Percentiles rank a stretch among this genome's conserved stretches.
These are phyloP conservation scores for Leptoxyphium fumago DNA, from an alignment of 2,329 filamentous ascomycete species.

Conservation along the genomic window DNA sequence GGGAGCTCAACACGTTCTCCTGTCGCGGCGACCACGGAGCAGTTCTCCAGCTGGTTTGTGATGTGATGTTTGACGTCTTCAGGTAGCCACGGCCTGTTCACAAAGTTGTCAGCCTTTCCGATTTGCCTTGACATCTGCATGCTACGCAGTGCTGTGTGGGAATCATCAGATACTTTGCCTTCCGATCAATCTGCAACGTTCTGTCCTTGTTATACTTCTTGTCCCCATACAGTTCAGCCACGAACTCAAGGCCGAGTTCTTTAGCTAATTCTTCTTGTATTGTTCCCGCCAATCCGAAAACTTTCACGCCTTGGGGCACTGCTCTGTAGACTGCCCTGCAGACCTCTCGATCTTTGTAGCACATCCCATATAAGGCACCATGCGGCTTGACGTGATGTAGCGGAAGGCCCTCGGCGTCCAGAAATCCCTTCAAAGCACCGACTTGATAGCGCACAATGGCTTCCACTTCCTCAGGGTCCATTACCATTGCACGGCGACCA, in stretches of 20 bases:
- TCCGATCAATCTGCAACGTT: constrained; percentile 41
- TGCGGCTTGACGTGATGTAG: constrained; percentile 49
- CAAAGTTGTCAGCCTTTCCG: neutral
- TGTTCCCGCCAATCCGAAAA: constrained; percentile 42
- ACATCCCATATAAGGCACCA: constrained; percentile 44
- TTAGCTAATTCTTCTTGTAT: constrained; percentile 39
- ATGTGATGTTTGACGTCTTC: constrained; percentile 29
- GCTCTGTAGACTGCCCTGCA: constrained; percentile 40
- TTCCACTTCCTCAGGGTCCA: constrained; percentile 40
- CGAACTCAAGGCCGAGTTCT: constrained; percentile 38
- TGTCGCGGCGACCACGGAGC: constrained; percentile 26
- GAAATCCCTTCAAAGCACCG: constrained; percentile 45
- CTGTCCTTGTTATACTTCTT: constrained; percentile 39
- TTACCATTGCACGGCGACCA: constrained; percentile 46
- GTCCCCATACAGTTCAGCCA: constrained; percentile 39
- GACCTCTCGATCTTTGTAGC: constrained; percentile 33
- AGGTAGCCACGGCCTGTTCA: constrained; percentile 24
- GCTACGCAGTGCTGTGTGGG: neutral
- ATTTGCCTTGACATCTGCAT: neutral
- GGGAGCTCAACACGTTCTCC: constrained; percentile 28
- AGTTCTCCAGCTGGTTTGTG: constrained; percentile 24
- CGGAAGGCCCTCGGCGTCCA: constrained; percentile 40
- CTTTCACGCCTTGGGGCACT: constrained; percentile 38
- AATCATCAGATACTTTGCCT: constrained; percentile 33
- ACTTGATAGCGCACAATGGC: constrained; percentile 48